phyloP scores from a whole-genome alignment of 139 green algal genomes.

The Trebouxia sp. region DNA sequence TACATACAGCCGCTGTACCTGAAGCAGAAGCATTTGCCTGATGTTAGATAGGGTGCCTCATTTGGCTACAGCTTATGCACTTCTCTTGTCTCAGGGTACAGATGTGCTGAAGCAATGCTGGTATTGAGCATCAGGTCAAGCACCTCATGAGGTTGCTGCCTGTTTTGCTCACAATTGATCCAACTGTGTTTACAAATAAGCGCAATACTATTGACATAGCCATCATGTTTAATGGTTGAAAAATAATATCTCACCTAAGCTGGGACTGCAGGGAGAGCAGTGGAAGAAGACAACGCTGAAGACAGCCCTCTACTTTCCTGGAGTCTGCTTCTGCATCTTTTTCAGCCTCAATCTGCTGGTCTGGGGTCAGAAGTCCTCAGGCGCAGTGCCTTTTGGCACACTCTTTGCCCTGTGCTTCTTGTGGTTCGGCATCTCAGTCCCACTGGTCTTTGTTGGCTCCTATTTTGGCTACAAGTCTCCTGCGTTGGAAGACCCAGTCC shows the following conservation, averaged over 20 bases:
- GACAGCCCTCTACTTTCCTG: constrained; percentile 93
- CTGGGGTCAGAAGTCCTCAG: constrained; percentile 90
- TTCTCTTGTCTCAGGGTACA: neutral
- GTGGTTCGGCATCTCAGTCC: constrained; percentile 97
- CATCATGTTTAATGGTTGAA: too few species aligned
- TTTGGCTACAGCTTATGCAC: neutral
- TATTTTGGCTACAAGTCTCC: constrained; percentile 97
- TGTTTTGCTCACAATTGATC: too few species aligned
- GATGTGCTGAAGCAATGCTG: too few species aligned
- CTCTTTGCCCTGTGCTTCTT: constrained; percentile 96
- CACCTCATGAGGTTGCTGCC: too few species aligned
- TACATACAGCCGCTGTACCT: too few species aligned
- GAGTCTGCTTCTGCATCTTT: constrained; percentile 89
- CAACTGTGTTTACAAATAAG: too few species aligned
- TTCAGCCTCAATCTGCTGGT: constrained; percentile 93
- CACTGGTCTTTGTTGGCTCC: constrained; percentile 92
- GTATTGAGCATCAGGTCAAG: too few species aligned
- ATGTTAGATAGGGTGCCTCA: too few species aligned
- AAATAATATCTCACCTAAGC: too few species aligned
- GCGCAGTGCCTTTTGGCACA: constrained; percentile 95
- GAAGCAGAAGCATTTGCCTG: too few species aligned
- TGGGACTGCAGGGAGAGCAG: constrained; percentile 80
- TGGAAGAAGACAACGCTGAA: constrained; percentile 86
- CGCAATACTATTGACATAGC: too few species aligned
- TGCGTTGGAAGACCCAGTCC: constrained; percentile 85